Evolutionary conservation across 2,329 filamentous ascomycete genomes (phyloP).

Genomic region (Cordyceps cateniannulata): DNA sequence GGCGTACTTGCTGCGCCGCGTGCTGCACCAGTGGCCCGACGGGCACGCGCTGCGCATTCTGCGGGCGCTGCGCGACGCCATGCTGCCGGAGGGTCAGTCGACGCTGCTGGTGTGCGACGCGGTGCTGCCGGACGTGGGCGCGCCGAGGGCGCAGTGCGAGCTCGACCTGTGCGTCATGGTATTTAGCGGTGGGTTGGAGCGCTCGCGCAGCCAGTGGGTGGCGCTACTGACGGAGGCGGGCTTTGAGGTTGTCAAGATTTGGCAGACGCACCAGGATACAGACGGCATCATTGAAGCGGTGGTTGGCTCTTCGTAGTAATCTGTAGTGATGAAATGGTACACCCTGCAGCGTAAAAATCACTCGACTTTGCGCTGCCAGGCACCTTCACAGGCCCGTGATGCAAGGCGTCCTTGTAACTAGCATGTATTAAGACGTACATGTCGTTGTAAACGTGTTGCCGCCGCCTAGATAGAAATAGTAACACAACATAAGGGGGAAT

Average conservation of each 20-base stretch:
- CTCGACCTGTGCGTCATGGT: conserved; percentile 21
- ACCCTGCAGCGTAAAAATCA: too few species aligned
- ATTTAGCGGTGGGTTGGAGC: conserved; percentile 16
- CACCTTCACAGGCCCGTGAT: too few species aligned
- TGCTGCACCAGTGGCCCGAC: conserved; percentile 22
- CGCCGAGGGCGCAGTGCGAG: conserved; percentile 13
- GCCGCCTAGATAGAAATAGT: neutral
- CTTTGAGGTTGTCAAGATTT: conserved; percentile 6
- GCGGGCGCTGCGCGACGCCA: conserved; percentile 12
- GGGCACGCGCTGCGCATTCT: conserved; percentile 17
- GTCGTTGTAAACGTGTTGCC: neutral
- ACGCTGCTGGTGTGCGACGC: conserved; percentile 26
- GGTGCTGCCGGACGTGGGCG: conserved; percentile 16
- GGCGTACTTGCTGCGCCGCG: conserved; percentile 21
- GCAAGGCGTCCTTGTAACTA: too few species aligned
- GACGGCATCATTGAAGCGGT: conserved; percentile 6
- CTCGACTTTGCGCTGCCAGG: too few species aligned
- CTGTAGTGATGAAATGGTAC: neutral
- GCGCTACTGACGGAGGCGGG: conserved; percentile 17
- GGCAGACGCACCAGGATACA: neutral
- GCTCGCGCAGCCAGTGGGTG: conserved; percentile 17
- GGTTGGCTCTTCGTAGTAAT: neutral
- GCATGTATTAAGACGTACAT: neutral
- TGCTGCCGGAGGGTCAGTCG: conserved; percentile 15
- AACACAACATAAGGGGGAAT: neutral